Conservation (phyloP, 306 rosid species). For the Cicer judaicum region DNA sequence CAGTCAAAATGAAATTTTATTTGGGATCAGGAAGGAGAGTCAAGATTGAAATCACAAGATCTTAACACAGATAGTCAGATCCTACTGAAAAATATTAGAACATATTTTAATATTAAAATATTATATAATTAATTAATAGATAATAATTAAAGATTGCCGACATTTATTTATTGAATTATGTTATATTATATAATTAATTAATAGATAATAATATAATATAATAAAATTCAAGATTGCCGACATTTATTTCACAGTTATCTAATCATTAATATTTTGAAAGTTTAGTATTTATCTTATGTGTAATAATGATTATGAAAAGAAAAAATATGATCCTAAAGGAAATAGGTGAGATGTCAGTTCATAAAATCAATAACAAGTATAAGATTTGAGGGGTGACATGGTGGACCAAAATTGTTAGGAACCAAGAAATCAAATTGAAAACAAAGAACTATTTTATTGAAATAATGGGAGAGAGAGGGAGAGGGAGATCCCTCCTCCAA, state of each 20-base stretch:
- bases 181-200: not conserved
- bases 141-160: no score
- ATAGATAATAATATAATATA: not conserved
- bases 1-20: not conserved
- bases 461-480: not conserved
- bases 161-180: no score
- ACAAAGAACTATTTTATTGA: not conserved
- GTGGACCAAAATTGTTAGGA: not conserved
- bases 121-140: not conserved
- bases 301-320: no score
- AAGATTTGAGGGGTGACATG: no score
- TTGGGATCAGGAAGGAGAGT: conserved; percentile 1
- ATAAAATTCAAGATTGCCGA: no score
- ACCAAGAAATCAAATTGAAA: not conserved
- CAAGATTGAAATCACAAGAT: not conserved
- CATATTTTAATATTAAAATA: not conserved
- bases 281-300: no score
- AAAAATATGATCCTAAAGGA: no score
- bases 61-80: not conserved
- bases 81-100: conserved; percentile 8
- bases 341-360: no score
- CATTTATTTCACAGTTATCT: no score
- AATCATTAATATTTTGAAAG: no score
- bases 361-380: no score
- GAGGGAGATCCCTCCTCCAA: not conserved